A percentile compares a stretch with the other conserved stretches of the same genome.
Evolutionary conservation across 768 basidiomycete species (phyloP).

Genomic region (Leccinum broughii): DNA sequence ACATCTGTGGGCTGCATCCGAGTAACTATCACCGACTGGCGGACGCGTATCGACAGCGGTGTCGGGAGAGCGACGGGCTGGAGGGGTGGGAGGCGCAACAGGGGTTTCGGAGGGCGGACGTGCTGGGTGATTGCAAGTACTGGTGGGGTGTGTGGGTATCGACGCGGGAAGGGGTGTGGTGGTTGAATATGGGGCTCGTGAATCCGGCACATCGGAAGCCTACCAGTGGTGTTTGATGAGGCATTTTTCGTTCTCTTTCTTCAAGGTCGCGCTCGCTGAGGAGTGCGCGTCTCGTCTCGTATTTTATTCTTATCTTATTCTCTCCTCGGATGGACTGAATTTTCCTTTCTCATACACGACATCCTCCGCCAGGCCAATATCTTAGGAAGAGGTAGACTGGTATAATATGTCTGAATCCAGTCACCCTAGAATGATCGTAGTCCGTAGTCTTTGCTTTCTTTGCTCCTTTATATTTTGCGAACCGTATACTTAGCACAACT

Average conservation of each 20-base stretch:
- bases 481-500: not conserved
- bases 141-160: constrained; percentile 45
- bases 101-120: constrained; percentile 46
- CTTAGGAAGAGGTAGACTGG: not conserved
- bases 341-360: not conserved
- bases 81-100: constrained; percentile 36
- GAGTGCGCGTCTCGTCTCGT: not conserved
- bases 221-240: not conserved
- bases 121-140: constrained; percentile 44
- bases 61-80: constrained; percentile 40
- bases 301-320: not conserved
- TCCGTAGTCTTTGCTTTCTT: not conserved
- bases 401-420: not conserved
- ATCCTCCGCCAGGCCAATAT: not conserved
- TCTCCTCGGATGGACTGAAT: not conserved
- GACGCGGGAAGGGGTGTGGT: constrained; percentile 40
- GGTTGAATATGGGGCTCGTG: constrained; percentile 47
- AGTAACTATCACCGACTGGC: constrained; percentile 18
- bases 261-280: not conserved
- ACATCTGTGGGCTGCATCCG: constrained; percentile 20
- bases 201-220: constrained; percentile 15
- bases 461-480: not conserved
- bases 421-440: not conserved
- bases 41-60: constrained; percentile 36
- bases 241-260: not conserved